Conservation (phyloP, 805 yeast species). For the Kodamaea kakaduensis region DNA sequence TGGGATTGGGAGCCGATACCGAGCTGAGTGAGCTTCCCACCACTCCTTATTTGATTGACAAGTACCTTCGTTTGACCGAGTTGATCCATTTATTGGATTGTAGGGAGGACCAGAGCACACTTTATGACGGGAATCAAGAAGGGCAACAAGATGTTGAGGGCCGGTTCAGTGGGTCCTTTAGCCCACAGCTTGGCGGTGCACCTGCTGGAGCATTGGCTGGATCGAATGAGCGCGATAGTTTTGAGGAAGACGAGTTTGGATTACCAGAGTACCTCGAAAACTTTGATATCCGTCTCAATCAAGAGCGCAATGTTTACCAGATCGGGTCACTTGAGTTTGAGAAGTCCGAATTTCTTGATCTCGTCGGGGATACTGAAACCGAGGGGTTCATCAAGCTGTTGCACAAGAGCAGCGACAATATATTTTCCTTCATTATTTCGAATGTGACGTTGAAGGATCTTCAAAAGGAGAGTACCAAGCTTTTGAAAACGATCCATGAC, state of each 20-base stretch:
- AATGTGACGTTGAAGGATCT: slow-evolving; percentile 41
- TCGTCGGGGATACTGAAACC: slow-evolving; percentile 40
- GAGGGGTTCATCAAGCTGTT: slow-evolving; percentile 53
- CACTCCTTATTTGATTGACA: slow-evolving; percentile 66
- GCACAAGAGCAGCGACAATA: slow-evolving; percentile 25
- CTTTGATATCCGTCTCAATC: slow-evolving; percentile 15
- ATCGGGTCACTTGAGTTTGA: slow-evolving; percentile 49
- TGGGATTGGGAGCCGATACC: slow-evolving; percentile 48
- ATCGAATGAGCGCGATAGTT: neutral
- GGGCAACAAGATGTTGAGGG: slow-evolving; percentile 2
- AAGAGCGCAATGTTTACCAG: slow-evolving; percentile 33
- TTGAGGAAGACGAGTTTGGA: neutral
- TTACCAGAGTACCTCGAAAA: slow-evolving; percentile 5
- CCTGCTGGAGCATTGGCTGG: neutral
- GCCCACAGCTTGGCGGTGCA: neutral
- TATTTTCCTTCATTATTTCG: slow-evolving; percentile 38
- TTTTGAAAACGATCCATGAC: slow-evolving; percentile 28
- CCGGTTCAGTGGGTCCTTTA: slow-evolving; percentile 1
- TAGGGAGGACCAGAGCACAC: slow-evolving; percentile 7
- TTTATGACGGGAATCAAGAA: neutral
- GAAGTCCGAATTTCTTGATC: slow-evolving; percentile 44
- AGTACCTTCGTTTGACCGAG: slow-evolving; percentile 56
- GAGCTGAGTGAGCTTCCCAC: slow-evolving; percentile 59
- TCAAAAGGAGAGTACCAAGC: slow-evolving; percentile 36
- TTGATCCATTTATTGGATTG: slow-evolving; percentile 45